Conservation (phyloP, 164 flowering plant genomes). For the Vitis rupestris region DNA sequence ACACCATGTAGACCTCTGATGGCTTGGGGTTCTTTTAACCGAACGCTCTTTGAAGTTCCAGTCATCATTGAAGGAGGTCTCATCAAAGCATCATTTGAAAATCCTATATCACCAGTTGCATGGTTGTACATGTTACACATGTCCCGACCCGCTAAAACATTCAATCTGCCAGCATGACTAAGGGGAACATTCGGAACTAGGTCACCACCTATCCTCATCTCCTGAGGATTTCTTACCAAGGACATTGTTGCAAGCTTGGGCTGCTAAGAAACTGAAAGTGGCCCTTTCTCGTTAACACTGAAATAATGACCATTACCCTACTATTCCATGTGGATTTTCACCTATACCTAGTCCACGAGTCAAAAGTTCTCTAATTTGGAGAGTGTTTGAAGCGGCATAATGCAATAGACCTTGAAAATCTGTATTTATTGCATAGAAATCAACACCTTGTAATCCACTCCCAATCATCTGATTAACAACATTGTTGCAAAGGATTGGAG, state of each 20-base stretch:
- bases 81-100: constrained; percentile 33
- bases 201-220: constrained; percentile 35
- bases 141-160: constrained; percentile 33
- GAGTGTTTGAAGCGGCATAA: constrained; percentile 82
- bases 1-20: too few relatives aligned
- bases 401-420: constrained; percentile 83
- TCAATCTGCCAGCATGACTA: constrained; percentile 39
- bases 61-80: constrained; percentile 27
- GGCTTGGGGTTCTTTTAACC: too few relatives aligned
- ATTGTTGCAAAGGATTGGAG: too few relatives aligned
- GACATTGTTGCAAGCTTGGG: constrained; percentile 60
- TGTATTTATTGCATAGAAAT: constrained; percentile 96
- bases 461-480: too few relatives aligned
- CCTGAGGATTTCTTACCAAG: constrained; percentile 58
- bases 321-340: constrained; percentile 40
- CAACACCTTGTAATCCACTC: constrained; percentile 57
- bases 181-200: constrained; percentile 40
- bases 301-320: constrained; percentile 41
- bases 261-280: constrained; percentile 37
- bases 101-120: constrained; percentile 39
- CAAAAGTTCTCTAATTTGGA: constrained; percentile 95
- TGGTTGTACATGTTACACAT: constrained; percentile 43
- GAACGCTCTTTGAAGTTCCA: constrained; percentile 26
- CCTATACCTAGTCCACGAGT: constrained; percentile 94
- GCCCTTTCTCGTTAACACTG: constrained; percentile 41